Evolutionary conservation across 1,139 yeast species (phyloP).

Genomic region (Meyerozyma carpophila): DNA sequence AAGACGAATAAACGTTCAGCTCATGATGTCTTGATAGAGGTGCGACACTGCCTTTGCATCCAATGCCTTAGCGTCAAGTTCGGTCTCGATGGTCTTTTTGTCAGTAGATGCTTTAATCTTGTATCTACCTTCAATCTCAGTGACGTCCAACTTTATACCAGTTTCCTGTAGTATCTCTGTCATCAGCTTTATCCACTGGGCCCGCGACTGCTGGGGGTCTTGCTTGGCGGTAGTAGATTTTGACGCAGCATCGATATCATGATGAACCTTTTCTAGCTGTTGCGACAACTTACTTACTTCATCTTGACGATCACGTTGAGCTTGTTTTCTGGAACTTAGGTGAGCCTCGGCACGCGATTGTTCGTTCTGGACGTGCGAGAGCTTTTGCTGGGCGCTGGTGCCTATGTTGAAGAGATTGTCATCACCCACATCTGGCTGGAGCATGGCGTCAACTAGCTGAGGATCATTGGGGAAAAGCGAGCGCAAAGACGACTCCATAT

Average conservation of each 20-base stretch:
- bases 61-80: background rate
- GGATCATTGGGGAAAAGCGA: slow-evolving; percentile 4
- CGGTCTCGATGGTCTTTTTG: background rate
- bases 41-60: background rate
- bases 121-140: background rate
- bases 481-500: slow-evolving; percentile 7
- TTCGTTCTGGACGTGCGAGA: background rate
- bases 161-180: background rate
- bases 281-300: slow-evolving; percentile 3
- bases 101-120: background rate
- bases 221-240: background rate
- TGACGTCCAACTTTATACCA: background rate
- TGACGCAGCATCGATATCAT: slow-evolving; percentile 2
- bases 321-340: background rate
- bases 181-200: slow-evolving; percentile 7
- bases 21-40: background rate
- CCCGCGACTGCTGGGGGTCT: slow-evolving; percentile 9
- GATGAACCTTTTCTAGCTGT: slow-evolving; percentile 3
- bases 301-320: background rate
- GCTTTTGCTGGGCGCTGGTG: background rate
- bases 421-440: background rate
- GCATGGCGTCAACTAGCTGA: background rate
- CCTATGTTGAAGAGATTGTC: background rate
- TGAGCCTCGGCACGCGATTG: slow-evolving; percentile 4
- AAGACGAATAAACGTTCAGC: background rate